These are phyloP conservation scores for Glaciozyma antarctica DNA, from an alignment of 768 basidiomycete species.

Conservation along the genomic window DNA sequence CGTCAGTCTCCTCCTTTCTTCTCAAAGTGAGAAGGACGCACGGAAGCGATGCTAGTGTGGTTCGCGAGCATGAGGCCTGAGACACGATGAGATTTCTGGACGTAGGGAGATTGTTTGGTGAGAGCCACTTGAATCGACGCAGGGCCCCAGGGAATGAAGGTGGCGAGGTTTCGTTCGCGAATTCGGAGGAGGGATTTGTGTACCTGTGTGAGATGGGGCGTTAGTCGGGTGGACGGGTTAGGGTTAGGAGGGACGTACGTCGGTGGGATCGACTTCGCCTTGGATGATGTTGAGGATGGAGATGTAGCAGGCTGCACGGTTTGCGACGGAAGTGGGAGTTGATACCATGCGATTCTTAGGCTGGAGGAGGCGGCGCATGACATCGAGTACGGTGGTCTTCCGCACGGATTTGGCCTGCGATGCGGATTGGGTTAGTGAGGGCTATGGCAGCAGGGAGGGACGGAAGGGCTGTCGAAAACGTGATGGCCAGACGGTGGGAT, in stretches of 20 bases:
- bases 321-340: slow-evolving; percentile 63
- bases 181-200: slow-evolving; percentile 96
- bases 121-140: slow-evolving; percentile 96
- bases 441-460: neutral
- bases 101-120: slow-evolving; percentile 79
- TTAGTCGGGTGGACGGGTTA: neutral
- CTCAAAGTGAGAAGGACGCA: neutral
- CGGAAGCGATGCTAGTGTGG: slow-evolving; percentile 92
- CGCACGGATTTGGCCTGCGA: slow-evolving; percentile 83
- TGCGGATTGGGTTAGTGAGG: neutral
- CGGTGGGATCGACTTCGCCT: slow-evolving; percentile 85
- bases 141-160: slow-evolving; percentile 99
- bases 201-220: slow-evolving; percentile 48
- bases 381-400: slow-evolving; percentile 92
- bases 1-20: neutral
- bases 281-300: slow-evolving; percentile 97
- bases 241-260: slow-evolving; percentile 49
- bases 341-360: slow-evolving; percentile 98
- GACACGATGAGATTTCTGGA: slow-evolving; percentile 80
- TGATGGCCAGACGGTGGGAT: too few relatives aligned
- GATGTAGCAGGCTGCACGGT: slow-evolving; percentile 80
- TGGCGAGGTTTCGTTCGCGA: slow-evolving; percentile 88
- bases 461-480: neutral
- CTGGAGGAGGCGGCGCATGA: slow-evolving; percentile 93
- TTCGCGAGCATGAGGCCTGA: slow-evolving; percentile 98